phyloP scores from a whole-genome alignment of 768 basidiomycete genomes.

The Psilocybe cyanescens region DNA sequence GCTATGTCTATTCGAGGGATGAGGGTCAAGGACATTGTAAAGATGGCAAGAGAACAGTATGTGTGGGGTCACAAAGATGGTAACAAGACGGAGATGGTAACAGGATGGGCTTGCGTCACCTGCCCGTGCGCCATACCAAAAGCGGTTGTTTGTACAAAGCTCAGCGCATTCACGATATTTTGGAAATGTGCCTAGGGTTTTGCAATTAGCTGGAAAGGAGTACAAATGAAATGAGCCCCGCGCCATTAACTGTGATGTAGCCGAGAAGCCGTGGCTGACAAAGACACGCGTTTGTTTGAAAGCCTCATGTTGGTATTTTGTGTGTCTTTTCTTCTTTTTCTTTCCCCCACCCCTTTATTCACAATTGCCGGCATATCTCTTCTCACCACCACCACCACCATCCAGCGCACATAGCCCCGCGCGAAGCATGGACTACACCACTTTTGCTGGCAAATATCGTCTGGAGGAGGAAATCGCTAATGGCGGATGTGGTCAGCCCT shows the following conservation, averaged over 20 bases:
- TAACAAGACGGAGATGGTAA: no score
- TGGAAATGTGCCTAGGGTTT: no score
- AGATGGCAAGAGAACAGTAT: no score
- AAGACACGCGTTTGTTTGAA: conserved; percentile 19
- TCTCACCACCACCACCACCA: conserved; percentile 9
- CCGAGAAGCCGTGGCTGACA: conserved; percentile 20
- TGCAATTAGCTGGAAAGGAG: no score
- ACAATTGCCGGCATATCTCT: conserved; percentile 3
- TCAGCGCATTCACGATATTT: no score
- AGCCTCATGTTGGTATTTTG: conserved; percentile 14
- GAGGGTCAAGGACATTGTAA: no score
- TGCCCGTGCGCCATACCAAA: no score
- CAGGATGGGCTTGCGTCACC: no score
- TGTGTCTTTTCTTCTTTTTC: conserved; percentile 4
- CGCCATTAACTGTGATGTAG: background rate
- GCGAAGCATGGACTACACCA: conserved; percentile 33
- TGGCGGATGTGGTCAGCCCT: conserved; percentile 70
- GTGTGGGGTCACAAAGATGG: no score
- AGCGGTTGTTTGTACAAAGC: no score
- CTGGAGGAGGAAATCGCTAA: conserved; percentile 82
- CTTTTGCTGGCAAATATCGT: conserved; percentile 77
- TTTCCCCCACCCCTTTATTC: background rate
- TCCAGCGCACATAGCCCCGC: background rate
- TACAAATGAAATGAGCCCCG: no score
- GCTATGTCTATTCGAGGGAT: no score